Evolutionary conservation across 2,329 filamentous ascomycete genomes (phyloP), one percentile per base, ranked within the genome.

Genomic region (Alternaria sp.): DNA sequence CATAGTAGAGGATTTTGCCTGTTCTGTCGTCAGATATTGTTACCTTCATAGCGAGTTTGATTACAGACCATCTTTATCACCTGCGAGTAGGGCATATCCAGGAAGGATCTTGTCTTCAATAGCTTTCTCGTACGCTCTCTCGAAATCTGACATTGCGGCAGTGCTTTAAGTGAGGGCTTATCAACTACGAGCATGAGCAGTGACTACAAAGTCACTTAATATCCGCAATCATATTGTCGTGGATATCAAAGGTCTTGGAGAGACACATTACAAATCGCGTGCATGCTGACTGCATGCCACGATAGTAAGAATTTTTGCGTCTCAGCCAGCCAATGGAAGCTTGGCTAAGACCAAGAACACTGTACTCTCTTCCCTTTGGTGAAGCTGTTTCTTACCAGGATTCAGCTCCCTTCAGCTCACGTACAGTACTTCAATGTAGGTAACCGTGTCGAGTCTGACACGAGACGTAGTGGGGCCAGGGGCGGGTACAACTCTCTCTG

Each of bases 81-180:
- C 59, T 13, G 59, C 59, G 3, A 62, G 21, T 8, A 62, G 40
- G 33, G 55, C 51, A 17, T 56, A 62, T 17, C 59, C 59, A 1
- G 55, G 55, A n/a, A 58, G 42, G 10, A 52, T 37, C 2, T 17
- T 46, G 24, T 48, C 41, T 29, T 33, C 42, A 1, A 54, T 39
- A 1, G 55, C 55, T 6, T 54, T 29, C 21, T 54, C 55, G 29
- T 58, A 58, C 9, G 26, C 50, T 17, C 33, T 41, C 29, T 54
- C 33, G n/a, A 58, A 54, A 8, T 58, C 42, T 26, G 29, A 11
- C 51, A 53, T 53, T 26, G 14, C 28, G 29, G 29, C 2, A 6
- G 11, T 24, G 44, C 7, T n/a, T 34, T 33, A 8, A 33, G 28
- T 33, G 11, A 33, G 10, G 4, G 41, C 28, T 9, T 8, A 21